Percentiles rank a stretch among this genome's conserved stretches.
Evolutionary conservation across 2,329 filamentous ascomycete genomes (phyloP).

Genomic region (Pseudogymnoascus sp.): DNA sequence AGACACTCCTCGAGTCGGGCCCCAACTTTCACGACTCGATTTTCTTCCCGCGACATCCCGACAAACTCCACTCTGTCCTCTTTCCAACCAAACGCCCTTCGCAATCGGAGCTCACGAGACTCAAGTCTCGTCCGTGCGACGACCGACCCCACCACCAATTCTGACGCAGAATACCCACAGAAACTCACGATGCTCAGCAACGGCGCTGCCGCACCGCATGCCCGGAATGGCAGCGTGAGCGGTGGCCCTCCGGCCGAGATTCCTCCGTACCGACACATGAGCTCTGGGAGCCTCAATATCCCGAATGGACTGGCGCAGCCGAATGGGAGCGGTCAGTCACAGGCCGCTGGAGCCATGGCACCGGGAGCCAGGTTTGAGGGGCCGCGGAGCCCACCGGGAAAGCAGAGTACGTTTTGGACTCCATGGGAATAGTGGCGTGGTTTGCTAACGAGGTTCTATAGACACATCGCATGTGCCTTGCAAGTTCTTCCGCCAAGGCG

Average conservation of each 20-base stretch:
- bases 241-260: constrained; percentile 22
- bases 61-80: constrained; percentile 3
- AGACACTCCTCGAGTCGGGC: not conserved
- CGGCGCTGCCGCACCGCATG: constrained; percentile 10
- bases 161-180: constrained; percentile 4
- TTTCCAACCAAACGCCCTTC: not conserved
- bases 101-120: constrained; percentile 7
- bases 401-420: constrained; percentile 30
- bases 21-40: not conserved
- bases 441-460: constrained; percentile 30
- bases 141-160: not conserved
- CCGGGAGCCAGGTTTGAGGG: constrained; percentile 44
- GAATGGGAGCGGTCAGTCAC: constrained; percentile 13
- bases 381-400: constrained; percentile 56
- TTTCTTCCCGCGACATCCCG: not conserved
- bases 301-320: constrained; percentile 14
- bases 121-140: constrained; percentile 7
- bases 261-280: constrained; percentile 48
- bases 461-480: constrained; percentile 96
- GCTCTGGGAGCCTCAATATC: constrained; percentile 41
- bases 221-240: constrained; percentile 11
- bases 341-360: constrained; percentile 37
- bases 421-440: constrained; percentile 14
- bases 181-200: constrained; percentile 13
- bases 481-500: constrained; percentile 97